A percentile compares a stretch with the other conserved stretches of the same genome.
Conservation (phyloP, 148 eudicot species). For the Cornus suecica region DNA sequence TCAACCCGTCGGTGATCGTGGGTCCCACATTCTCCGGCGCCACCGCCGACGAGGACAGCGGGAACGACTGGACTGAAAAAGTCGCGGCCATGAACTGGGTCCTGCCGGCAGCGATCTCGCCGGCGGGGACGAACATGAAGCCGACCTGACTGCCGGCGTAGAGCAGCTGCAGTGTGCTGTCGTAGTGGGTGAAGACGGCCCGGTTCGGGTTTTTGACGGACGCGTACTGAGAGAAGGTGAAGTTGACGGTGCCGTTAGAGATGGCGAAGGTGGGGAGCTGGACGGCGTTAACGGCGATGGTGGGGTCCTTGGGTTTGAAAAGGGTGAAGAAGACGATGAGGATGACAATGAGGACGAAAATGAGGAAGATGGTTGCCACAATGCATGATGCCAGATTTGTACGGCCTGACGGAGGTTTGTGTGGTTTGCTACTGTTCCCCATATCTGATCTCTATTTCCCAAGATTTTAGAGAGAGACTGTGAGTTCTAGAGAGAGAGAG, state of each 20-base stretch:
- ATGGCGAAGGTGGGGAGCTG: slow-evolving; percentile 68
- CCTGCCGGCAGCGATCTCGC: slow-evolving; percentile 49
- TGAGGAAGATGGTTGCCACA: slow-evolving; percentile 65
- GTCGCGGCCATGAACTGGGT: slow-evolving; percentile 67
- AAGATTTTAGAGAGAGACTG: not conserved
- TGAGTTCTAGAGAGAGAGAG: not conserved
- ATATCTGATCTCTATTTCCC: not conserved
- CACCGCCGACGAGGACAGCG: slow-evolving; percentile 26
- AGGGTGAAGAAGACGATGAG: slow-evolving; percentile 67
- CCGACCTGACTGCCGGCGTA: slow-evolving; percentile 68
- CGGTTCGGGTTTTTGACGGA: slow-evolving; percentile 75
- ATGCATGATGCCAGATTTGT: slow-evolving; percentile 73
- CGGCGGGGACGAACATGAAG: slow-evolving; percentile 83
- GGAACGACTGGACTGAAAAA: slow-evolving; percentile 63
- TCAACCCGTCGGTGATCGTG: slow-evolving; percentile 35
- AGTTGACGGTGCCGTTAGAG: slow-evolving; percentile 57
- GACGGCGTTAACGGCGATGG: slow-evolving; percentile 58
- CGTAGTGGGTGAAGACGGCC: slow-evolving; percentile 69
- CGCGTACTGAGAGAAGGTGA: slow-evolving; percentile 86
- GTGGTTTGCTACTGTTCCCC: slow-evolving; percentile 28
- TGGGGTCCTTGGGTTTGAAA: slow-evolving; percentile 66
- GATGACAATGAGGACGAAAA: slow-evolving; percentile 49
- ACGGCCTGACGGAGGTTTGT: slow-evolving; percentile 33
- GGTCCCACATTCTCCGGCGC: slow-evolving; percentile 27
- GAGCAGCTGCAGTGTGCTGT: slow-evolving; percentile 69